Conservation (phyloP, 2,329 filamentous ascomycete species). For the Magnaporthiopsis incrustans region DNA sequence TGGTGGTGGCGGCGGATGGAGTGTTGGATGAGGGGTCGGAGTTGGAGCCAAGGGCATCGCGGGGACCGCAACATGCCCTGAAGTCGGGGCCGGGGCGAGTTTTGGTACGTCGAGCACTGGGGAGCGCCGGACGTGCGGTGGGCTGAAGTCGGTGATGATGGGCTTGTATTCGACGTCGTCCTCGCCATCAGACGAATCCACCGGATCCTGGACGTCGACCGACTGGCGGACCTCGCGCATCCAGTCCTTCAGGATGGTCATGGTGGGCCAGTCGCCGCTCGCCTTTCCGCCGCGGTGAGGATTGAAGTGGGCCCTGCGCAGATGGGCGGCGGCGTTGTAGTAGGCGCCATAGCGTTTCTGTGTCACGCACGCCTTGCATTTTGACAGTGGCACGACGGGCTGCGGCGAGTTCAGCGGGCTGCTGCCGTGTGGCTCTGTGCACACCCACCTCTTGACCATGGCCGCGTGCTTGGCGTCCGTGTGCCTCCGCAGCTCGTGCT, state of each 20-base stretch:
- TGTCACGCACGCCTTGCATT: slow-evolving; percentile 75
- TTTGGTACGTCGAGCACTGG: slow-evolving; percentile 18
- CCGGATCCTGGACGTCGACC: slow-evolving; percentile 34
- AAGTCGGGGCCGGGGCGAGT: slow-evolving; percentile 20
- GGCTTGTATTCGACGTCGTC: slow-evolving; percentile 34
- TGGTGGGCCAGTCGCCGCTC: slow-evolving; percentile 46
- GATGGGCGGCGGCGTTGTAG: slow-evolving; percentile 90
- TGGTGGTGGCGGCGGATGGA: slow-evolving; percentile 9
- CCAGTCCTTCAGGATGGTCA: slow-evolving; percentile 53
- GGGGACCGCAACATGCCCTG: slow-evolving; percentile 7
- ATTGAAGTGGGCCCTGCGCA: slow-evolving; percentile 79
- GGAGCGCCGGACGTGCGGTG: slow-evolving; percentile 18
- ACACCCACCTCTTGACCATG: slow-evolving; percentile 49
- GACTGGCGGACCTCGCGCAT: slow-evolving; percentile 51
- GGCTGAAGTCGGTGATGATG: slow-evolving; percentile 15
- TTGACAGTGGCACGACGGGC: slow-evolving; percentile 49
- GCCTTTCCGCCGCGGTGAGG: slow-evolving; percentile 41
- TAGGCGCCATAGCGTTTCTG: slow-evolving; percentile 64
- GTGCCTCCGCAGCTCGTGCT: slow-evolving; percentile 74
- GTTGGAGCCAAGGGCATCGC: neutral
- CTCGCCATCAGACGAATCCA: slow-evolving; percentile 44
- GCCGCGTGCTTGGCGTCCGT: slow-evolving; percentile 55
- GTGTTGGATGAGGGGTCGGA: slow-evolving; percentile 9
- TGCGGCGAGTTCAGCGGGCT: slow-evolving; percentile 50
- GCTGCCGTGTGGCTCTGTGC: slow-evolving; percentile 45